These are phyloP conservation scores for Mortierella sp. DNA, from an alignment of 371 early-diverging fungal genomes.

Conservation along the genomic window DNA sequence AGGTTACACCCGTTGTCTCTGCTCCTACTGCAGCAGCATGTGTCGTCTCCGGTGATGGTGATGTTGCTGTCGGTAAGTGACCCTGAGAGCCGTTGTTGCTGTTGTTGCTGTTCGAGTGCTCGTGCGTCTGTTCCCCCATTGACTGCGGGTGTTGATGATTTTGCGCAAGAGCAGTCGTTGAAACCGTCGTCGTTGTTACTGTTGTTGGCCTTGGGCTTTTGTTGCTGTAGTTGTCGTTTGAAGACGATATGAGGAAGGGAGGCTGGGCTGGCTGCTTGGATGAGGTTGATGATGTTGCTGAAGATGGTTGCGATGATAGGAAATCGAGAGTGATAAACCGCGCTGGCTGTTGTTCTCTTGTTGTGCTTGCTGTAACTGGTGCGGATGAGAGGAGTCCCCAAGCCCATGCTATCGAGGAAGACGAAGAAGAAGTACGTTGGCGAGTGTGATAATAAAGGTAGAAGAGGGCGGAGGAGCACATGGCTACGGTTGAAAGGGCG, in stretches of 20 bases:
- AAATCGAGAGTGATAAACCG: slow-evolving; percentile 1
- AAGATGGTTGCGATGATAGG: not conserved
- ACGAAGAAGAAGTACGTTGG: not conserved
- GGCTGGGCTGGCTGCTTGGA: not conserved
- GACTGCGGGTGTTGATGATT: not conserved
- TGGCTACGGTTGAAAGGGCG: slow-evolving; percentile 2
- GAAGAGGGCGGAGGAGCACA: slow-evolving; percentile 19
- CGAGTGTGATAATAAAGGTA: slow-evolving; percentile 10
- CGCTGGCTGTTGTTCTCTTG: not conserved
- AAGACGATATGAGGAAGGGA: not conserved
- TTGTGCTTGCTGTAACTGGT: not conserved
- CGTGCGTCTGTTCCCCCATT: not conserved
- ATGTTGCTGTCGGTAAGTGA: not conserved
- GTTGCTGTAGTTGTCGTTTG: not conserved
- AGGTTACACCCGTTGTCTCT: not conserved
- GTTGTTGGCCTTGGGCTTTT: slow-evolving; percentile 6
- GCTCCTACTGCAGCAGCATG: not conserved
- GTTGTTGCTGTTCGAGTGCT: not conserved
- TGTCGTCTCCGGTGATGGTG: not conserved
- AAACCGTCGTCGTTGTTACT: not conserved
- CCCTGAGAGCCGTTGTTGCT: not conserved
- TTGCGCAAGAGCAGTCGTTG: not conserved
- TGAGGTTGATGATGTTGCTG: not conserved
- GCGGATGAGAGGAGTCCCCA: not conserved
- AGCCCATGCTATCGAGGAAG: not conserved